phyloP scores from a whole-genome alignment of 1,284 basidiomycete species.

The Rhodotorula sp. region DNA sequence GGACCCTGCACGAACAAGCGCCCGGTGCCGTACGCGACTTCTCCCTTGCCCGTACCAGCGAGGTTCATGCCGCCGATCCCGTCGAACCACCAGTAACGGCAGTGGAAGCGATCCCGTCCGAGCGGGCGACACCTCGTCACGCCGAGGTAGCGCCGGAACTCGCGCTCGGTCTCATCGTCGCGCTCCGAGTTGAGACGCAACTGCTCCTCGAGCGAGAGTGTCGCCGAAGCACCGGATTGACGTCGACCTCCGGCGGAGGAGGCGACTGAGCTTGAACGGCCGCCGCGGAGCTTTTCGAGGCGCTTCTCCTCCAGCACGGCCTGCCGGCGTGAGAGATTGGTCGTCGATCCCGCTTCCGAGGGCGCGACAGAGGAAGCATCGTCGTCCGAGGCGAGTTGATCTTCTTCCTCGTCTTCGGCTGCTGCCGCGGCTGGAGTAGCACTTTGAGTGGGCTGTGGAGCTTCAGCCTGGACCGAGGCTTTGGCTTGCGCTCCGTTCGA shows the following conservation, averaged over 20 bases:
- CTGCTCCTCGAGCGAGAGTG: slow-evolving; percentile 44
- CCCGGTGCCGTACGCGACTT: slow-evolving; percentile 75
- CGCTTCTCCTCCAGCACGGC: slow-evolving; percentile 49
- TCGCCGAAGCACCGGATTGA: slow-evolving; percentile 49
- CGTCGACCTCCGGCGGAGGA: slow-evolving; percentile 45
- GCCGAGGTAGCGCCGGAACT: slow-evolving; percentile 82
- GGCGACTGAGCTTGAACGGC: slow-evolving; percentile 56
- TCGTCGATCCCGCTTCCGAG: slow-evolving; percentile 26
- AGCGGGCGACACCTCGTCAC: slow-evolving; percentile 80
- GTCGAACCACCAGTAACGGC: slow-evolving; percentile 98
- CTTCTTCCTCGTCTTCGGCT: slow-evolving; percentile 58
- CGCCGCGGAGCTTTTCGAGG: slow-evolving; percentile 40
- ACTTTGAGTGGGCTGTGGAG: background rate
- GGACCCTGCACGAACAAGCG: slow-evolving; percentile 75
- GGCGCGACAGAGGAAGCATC: slow-evolving; percentile 23
- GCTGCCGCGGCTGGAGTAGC: slow-evolving; percentile 4
- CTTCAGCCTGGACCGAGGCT: background rate
- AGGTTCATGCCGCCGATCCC: slow-evolving; percentile 82
- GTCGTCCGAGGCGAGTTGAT: slow-evolving; percentile 38
- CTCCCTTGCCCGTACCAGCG: slow-evolving; percentile 58
- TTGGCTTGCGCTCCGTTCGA: background rate
- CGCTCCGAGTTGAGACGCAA: slow-evolving; percentile 18
- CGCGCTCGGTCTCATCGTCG: slow-evolving; percentile 83
- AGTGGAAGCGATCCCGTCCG: slow-evolving; percentile 88
- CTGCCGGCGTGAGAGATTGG: slow-evolving; percentile 11